phyloP scores from a whole-genome alignment of 345 rosid genomes.

The Carallia pectinifolia region DNA sequence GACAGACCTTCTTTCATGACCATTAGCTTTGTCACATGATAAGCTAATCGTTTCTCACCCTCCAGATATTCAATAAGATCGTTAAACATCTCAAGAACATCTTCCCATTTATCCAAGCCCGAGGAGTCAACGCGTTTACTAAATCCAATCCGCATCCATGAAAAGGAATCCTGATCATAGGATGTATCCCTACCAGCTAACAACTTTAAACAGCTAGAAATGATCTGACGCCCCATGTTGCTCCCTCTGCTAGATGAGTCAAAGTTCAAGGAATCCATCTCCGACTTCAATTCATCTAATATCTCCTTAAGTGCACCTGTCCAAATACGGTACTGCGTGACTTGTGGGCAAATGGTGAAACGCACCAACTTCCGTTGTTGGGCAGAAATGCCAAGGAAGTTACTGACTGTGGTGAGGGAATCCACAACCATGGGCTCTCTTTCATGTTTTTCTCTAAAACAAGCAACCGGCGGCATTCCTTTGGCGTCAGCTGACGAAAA shows the following conservation, averaged over 20 bases:
- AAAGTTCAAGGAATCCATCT: slow-evolving; percentile 43
- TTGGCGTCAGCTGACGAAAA: slow-evolving; percentile 14
- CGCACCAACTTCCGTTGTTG: slow-evolving; percentile 73
- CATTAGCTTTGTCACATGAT: slow-evolving; percentile 57
- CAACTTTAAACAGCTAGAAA: background rate
- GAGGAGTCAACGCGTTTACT: background rate
- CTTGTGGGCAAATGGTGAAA: slow-evolving; percentile 55
- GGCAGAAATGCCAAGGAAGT: slow-evolving; percentile 57
- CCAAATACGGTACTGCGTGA: slow-evolving; percentile 74
- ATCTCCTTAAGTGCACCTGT: slow-evolving; percentile 56
- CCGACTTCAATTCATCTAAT: slow-evolving; percentile 49
- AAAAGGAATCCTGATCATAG: background rate
- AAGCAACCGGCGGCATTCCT: slow-evolving; percentile 14
- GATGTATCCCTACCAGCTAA: background rate
- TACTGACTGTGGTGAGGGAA: slow-evolving; percentile 54
- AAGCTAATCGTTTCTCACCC: background rate
- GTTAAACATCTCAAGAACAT: slow-evolving; percentile 2
- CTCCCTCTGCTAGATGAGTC: background rate
- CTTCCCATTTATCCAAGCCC: background rate
- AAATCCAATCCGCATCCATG: background rate
- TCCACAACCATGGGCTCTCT: slow-evolving; percentile 54
- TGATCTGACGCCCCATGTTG: slow-evolving; percentile 1
- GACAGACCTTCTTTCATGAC: slow-evolving; percentile 80
- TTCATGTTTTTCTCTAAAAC: slow-evolving; percentile 46
- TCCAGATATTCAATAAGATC: background rate